phyloP scores from a whole-genome alignment of 176 grass and related monocot species.

The Oryza officinalis region DNA sequence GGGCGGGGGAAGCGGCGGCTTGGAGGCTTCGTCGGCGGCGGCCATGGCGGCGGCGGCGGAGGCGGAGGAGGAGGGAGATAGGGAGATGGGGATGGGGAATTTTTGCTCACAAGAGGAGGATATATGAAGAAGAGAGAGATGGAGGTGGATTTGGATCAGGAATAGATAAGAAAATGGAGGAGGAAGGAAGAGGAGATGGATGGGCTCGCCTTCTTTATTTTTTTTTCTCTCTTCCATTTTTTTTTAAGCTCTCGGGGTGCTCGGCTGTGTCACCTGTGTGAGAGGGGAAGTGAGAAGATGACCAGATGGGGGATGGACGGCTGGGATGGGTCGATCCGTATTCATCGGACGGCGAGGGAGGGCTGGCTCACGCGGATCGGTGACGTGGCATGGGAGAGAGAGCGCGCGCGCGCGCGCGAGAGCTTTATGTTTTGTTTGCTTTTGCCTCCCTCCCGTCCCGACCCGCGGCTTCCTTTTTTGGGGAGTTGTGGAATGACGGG shows the following conservation, averaged over 20 bases:
- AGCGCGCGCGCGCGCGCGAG: not conserved
- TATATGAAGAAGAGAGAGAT: conserved; percentile 16
- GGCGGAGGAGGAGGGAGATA: not conserved
- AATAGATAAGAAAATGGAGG: conserved; percentile 48
- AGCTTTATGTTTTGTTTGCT: conserved; percentile 34
- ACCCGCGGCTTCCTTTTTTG: conserved; percentile 26
- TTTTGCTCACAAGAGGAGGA: conserved; percentile 1
- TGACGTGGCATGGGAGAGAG: conserved; percentile 52
- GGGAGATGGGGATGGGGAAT: conserved; percentile 5
- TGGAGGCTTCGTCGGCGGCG: conserved; percentile 51
- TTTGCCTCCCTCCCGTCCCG: conserved; percentile 25
- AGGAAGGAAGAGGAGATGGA: not conserved
- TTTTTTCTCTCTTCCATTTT: conserved; percentile 36
- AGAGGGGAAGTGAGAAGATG: not conserved
- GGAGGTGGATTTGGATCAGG: conserved; percentile 48
- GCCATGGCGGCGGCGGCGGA: conserved; percentile 51
- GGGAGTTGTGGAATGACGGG: not conserved
- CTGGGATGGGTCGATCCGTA: not conserved
- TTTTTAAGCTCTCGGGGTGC: conserved; percentile 2
- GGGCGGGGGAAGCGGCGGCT: conserved; percentile 55
- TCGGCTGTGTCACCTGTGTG: not conserved
- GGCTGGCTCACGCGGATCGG: conserved; percentile 57
- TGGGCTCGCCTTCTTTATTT: not conserved
- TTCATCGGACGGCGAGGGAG: conserved; percentile 19
- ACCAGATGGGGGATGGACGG: conserved; percentile 29